These are phyloP conservation scores for Colletotrichum australisinense DNA, from an alignment of 2,329 filamentous ascomycete species.

Conservation along the genomic window DNA sequence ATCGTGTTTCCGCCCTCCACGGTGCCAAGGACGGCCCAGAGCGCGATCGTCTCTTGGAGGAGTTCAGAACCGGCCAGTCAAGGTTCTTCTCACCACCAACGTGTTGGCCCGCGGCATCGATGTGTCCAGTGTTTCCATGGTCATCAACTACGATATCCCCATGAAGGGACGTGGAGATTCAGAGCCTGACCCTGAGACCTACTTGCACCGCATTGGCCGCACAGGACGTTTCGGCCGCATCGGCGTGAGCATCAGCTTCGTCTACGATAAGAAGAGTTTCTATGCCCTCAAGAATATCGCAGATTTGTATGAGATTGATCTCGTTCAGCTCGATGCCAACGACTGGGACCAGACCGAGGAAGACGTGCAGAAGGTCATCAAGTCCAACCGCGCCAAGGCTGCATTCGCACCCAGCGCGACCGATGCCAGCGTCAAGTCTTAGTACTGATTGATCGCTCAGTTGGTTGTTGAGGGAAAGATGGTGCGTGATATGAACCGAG, in stretches of 20 bases:
- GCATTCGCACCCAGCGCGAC: slow-evolving; percentile 61
- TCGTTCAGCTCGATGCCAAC: slow-evolving; percentile 82
- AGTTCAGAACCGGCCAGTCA: slow-evolving; percentile 87
- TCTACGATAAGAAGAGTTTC: slow-evolving; percentile 88
- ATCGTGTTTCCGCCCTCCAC: slow-evolving; percentile 91
- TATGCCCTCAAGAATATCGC: slow-evolving; percentile 83
- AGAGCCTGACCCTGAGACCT: slow-evolving; percentile 93
- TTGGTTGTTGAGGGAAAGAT: not conserved
- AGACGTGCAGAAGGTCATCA: slow-evolving; percentile 84
- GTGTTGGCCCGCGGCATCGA: slow-evolving; percentile 97
- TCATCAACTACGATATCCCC: slow-evolving; percentile 95
- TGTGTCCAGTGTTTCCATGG: slow-evolving; percentile 91
- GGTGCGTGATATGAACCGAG: not conserved
- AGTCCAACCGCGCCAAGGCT: slow-evolving; percentile 72
- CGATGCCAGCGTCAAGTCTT: slow-evolving; percentile 40
- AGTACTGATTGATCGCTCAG: slow-evolving; percentile 11
- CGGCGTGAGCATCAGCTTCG: slow-evolving; percentile 94
- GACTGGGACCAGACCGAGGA: slow-evolving; percentile 94
- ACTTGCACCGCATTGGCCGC: slow-evolving; percentile 96
- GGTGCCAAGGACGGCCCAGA: slow-evolving; percentile 86
- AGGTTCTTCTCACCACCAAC: slow-evolving; percentile 98
- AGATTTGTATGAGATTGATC: slow-evolving; percentile 81
- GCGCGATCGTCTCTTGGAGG: slow-evolving; percentile 85
- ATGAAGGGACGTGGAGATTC: slow-evolving; percentile 81
- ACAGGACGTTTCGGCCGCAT: slow-evolving; percentile 97